A percentile compares a stretch with the other conserved stretches of the same genome.
Conservation (phyloP, 345 rosid genomes). For the Barbarea vulgaris region DNA sequence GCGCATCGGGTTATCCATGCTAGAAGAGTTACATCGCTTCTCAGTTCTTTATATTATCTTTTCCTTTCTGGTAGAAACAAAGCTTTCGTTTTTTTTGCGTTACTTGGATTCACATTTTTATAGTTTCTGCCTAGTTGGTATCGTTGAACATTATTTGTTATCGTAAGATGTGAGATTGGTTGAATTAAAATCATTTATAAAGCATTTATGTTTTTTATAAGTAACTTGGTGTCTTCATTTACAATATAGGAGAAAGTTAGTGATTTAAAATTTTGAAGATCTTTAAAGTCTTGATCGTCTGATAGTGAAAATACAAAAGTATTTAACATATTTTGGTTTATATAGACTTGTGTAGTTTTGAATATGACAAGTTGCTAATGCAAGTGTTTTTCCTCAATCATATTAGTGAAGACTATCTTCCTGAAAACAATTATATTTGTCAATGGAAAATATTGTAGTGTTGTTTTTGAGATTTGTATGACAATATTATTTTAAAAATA, state of each 20-base stretch:
- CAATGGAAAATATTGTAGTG: too few relatives aligned
- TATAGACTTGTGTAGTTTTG: not conserved
- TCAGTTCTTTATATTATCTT: not conserved
- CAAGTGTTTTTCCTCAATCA: not conserved
- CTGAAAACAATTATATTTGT: too few relatives aligned
- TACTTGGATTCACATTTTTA: not conserved
- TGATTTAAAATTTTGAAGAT: too few relatives aligned
- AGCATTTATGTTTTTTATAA: too few relatives aligned
- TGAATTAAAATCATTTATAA: not conserved
- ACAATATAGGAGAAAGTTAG: not conserved
- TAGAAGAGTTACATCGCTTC: constrained; percentile 28
- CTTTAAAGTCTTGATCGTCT: not conserved
- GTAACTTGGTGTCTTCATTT: not conserved
- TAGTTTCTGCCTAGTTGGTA: not conserved
- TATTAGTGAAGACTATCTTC: not conserved
- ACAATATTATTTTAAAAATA: not conserved
- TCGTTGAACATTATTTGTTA: not conserved
- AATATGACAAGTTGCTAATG: not conserved
- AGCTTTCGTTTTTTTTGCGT: not conserved
- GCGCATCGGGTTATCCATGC: constrained; percentile 48
- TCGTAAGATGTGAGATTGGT: not conserved
- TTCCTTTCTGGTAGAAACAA: not conserved
- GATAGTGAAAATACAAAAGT: not conserved
- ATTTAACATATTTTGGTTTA: not conserved
- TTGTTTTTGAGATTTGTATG: not conserved